A percentile compares a stretch with the other conserved stretches of the same genome.
Evolutionary conservation across 116 monocot genomes (phyloP).

Genomic region (Zostera marina): DNA sequence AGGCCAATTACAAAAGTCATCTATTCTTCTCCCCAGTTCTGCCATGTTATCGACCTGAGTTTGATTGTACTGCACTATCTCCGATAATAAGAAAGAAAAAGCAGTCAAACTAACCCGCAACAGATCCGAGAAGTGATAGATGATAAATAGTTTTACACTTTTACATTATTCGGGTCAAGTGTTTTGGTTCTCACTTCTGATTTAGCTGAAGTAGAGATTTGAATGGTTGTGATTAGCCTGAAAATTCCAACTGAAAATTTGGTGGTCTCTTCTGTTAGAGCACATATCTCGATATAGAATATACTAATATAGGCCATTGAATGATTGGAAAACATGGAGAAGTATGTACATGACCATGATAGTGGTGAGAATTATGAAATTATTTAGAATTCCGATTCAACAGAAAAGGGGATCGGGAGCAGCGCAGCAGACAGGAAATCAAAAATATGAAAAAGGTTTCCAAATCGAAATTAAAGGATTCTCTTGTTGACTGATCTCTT

Average conservation of each 20-base stretch:
- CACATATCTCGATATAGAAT: neutral
- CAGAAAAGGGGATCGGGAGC: too few species aligned
- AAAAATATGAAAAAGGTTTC: neutral
- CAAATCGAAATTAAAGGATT: neutral
- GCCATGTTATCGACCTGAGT: constrained; percentile 92
- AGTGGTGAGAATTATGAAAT: too few species aligned
- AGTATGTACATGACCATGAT: too few species aligned
- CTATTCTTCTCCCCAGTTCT: constrained; percentile 82
- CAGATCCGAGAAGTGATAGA: neutral
- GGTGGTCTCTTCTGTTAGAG: neutral
- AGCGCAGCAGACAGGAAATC: neutral
- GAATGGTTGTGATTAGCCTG: too few species aligned
- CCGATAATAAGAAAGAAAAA: constrained; percentile 94
- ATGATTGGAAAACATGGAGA: too few species aligned
- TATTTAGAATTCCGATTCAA: too few species aligned
- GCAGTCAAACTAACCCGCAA: constrained; percentile 89
- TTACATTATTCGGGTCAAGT: too few species aligned
- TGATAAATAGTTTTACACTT: too few species aligned
- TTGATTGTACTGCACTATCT: constrained; percentile 93
- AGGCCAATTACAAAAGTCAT: constrained; percentile 17
- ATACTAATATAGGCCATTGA: too few species aligned
- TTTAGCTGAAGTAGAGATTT: too few species aligned
- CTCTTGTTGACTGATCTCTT: constrained; percentile 11
- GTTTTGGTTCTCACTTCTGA: too few species aligned
- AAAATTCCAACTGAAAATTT: too few species aligned